Conservation (phyloP, 2,329 filamentous ascomycete genomes). For the Fusarium penzigii region DNA sequence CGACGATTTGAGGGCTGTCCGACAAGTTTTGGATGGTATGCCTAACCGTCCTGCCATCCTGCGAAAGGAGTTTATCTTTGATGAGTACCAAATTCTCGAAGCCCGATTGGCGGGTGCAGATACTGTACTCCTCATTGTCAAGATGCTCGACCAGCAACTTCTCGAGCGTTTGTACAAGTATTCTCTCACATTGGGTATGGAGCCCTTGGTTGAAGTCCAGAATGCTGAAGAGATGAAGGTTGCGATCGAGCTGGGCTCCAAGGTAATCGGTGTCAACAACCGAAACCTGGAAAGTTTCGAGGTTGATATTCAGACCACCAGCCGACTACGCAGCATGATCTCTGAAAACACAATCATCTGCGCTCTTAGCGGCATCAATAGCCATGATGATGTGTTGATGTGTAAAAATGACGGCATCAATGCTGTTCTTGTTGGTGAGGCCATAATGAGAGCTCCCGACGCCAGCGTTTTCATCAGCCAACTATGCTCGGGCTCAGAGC, state of each 20-base stretch:
- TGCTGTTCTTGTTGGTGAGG: conserved; percentile 91
- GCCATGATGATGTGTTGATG: conserved; percentile 81
- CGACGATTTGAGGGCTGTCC: conserved; percentile 84
- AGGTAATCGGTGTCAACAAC: conserved; percentile 97
- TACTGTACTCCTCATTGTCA: conserved; percentile 93
- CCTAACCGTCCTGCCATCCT: conserved; percentile 88
- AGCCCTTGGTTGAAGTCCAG: conserved; percentile 95
- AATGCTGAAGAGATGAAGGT: conserved; percentile 89
- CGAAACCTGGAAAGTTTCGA: conserved; percentile 95
- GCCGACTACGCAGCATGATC: conserved; percentile 83
- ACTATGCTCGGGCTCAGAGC: conserved; percentile 65
- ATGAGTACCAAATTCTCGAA: conserved; percentile 97
- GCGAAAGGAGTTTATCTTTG: conserved; percentile 96
- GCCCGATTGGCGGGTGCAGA: conserved; percentile 91
- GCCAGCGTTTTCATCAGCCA: conserved; percentile 81
- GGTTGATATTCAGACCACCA: conserved; percentile 91
- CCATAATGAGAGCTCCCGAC: conserved; percentile 88
- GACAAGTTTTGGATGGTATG: conserved; percentile 87
- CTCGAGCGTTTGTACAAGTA: conserved; percentile 83
- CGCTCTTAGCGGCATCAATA: conserved; percentile 91
- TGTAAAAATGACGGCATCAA: conserved; percentile 90
- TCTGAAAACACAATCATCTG: conserved; percentile 85
- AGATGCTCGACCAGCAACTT: conserved; percentile 83
- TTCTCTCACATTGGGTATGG: conserved; percentile 89
- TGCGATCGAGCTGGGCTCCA: conserved; percentile 81